Evolutionary conservation across 2,329 filamentous ascomycete species (phyloP).

Genomic region (Leptographium lundbergii): DNA sequence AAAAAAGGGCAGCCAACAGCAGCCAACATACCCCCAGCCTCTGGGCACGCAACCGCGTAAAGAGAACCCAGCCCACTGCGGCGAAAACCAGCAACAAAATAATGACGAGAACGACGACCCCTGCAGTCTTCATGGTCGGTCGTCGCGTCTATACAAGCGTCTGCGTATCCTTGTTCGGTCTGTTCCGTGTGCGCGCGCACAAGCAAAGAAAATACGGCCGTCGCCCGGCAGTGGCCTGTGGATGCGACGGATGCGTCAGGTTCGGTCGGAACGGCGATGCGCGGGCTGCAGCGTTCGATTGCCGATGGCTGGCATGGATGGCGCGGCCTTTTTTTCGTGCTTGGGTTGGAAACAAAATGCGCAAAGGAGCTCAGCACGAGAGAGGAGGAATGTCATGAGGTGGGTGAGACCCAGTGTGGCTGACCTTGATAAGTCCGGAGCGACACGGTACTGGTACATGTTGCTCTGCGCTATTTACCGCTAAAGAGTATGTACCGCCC

Average conservation of each 20-base stretch:
- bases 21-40: conserved; percentile 49
- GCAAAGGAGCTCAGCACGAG: background rate
- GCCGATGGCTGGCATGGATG: background rate
- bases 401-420: too few species aligned
- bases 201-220: background rate
- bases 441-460: too few species aligned
- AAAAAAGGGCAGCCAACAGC: background rate
- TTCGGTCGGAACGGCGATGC: background rate
- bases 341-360: background rate
- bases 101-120: conserved; percentile 62
- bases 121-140: conserved; percentile 41
- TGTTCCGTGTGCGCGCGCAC: background rate
- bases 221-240: background rate
- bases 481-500: too few species aligned
- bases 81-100: conserved; percentile 46
- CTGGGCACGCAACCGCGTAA: conserved; percentile 58
- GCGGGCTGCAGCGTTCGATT: background rate
- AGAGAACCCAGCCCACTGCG: conserved; percentile 54
- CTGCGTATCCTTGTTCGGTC: too few species aligned
- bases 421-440: too few species aligned
- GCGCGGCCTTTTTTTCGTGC: background rate
- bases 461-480: too few species aligned
- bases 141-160: background rate
- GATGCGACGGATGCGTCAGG: background rate
- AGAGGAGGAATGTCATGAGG: too few species aligned